Base-by-base conservation (phyloP, 257 asterid species). In the Salvia splendens region DNA sequence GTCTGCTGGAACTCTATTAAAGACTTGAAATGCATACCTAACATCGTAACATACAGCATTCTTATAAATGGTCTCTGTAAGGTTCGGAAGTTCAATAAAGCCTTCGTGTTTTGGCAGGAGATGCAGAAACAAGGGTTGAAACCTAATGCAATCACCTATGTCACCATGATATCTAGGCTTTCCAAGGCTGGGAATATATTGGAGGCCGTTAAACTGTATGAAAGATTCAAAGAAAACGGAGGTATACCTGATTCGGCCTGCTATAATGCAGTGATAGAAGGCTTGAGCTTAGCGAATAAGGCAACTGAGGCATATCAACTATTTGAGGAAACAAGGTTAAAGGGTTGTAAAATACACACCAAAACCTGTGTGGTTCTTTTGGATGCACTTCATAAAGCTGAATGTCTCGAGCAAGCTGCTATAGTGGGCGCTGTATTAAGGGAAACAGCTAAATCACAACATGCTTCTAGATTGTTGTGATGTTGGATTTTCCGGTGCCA, bases 61-160 rank as follows among this genome's bases (percentile, higher is more conserved):
- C 80, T 93, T 62, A 88, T 93, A 67, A 90, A 93, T 28, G 97
- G 99, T 35, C 86, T 90, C 10, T 93, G 97, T 65, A 83, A 70
- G 78, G 85, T 88, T 67, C 85, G 89, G 63, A 93, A 90, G 73
- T 93, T 93, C 87, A 93, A 93, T 57, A 93, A 93, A 70, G 99
- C 99, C 11, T 93, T 86, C 68, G 99, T 93, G 12, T 90, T 90
- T 79, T 93, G 99, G 99, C 99, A 93, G 65, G 96, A 88, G 76
- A 86, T 93, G 96, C 97, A 88, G 84, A 93, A 84, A 74, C 84
- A 82, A 71, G 97, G 99, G 48, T 45, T 90, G 77, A 84, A 83
- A 71, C 97, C 99, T 38, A 88, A 93, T 67, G 75, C 63, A 20
- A 73, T 90, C 69, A 88, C 91, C 10, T 86, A 93, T 69, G 74